Evolutionary conservation across 352 stramenopile genomes (phyloP), one percentile per base, ranked within the genome.

Genomic region (Phytopythium ostracodes): DNA sequence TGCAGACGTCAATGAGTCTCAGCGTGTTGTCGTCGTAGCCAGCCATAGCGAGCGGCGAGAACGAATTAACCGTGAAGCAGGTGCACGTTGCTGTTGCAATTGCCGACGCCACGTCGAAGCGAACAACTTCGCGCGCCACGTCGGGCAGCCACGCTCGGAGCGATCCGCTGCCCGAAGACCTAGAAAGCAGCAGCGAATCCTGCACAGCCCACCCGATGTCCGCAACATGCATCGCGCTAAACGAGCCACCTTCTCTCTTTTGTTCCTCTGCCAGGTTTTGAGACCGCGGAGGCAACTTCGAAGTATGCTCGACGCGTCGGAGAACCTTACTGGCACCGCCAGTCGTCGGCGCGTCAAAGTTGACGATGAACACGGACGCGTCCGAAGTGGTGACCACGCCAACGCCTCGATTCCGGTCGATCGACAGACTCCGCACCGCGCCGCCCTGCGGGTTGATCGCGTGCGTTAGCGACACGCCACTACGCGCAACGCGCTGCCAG

Each of bases 1-100:
- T 60, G 9, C 55, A 59, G 15, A 91, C 40, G 66, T 91, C 67
- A 54, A 89, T 81, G 1, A 88, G 50, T 0, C 82, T 73, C 14
- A 91, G 22, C 5, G 67, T 76, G 12, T 74, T 68, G 56, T 91
- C 76, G 18, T 68, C 65, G 31, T 85, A 88, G 12, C 69, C 76
- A 35, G 71, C 74, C 57, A 87, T 62, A 6, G 84, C 43, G 25
- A 75, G 63, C 2, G 73, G 71, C 22, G 65, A 60, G 12, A 47
- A 24, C 7, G 47, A 57, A 38, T 77, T 79, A 12, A 79, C 70
- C 9, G 67, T 62, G 33, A 91, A 78, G 40, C 60, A 73, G n/a
- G 63, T 72, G 25, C 79, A 87, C 0, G 20, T 1, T 11, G 40
- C 18, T 24, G 25, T 29, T 0, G 55, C 25, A 18, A 25, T n/a